Evolutionary conservation across 2,329 filamentous ascomycete genomes (phyloP).

Genomic region (Microcera coccophila): DNA sequence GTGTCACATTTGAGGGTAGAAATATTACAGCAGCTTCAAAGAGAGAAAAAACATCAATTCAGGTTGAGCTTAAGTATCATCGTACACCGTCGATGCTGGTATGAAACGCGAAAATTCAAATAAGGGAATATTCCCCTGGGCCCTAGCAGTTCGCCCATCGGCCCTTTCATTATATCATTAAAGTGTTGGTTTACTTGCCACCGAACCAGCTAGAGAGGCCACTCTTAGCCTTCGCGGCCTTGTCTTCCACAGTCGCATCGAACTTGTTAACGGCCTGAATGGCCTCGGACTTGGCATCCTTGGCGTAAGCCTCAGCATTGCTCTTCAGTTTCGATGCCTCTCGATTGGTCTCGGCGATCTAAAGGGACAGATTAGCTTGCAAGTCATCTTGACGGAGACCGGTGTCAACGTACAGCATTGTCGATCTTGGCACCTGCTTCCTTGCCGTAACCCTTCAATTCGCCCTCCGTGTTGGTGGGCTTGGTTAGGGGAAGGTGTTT

Average conservation of each 20-base stretch:
- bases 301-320: conserved; percentile 55
- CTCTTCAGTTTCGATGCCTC: conserved; percentile 60
- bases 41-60: background rate
- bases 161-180: background rate
- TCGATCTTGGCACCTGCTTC: conserved; percentile 64
- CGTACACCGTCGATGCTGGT: background rate
- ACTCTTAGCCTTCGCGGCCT: conserved; percentile 76
- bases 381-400: no score
- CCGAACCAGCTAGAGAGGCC: conserved; percentile 82
- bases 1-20: no score
- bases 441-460: conserved; percentile 47
- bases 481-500: conserved; percentile 59
- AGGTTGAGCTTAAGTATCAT: background rate
- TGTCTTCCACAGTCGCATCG: conserved; percentile 76
- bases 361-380: background rate
- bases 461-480: conserved; percentile 58
- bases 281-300: conserved; percentile 60
- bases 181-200: conserved; percentile 27
- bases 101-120: background rate
- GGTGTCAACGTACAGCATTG: conserved; percentile 62
- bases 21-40: no score
- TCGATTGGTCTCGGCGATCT: conserved; percentile 56
- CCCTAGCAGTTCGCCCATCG: background rate
- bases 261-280: conserved; percentile 75
- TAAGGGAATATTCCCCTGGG: no score